Conservation (phyloP, 2,329 filamentous ascomycete species). For the Cladophialophora psammophila region DNA sequence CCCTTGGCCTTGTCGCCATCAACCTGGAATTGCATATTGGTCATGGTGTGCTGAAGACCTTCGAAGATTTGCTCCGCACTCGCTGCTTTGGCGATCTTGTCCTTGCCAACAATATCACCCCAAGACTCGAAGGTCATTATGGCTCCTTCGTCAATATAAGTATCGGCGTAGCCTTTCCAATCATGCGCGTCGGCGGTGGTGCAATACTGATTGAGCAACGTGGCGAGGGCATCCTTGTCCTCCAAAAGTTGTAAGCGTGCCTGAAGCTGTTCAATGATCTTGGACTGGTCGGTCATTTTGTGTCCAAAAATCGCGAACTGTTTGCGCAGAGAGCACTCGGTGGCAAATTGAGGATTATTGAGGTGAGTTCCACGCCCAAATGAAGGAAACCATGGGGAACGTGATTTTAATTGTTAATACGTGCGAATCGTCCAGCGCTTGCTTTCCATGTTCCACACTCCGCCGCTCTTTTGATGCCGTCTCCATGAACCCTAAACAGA, state of each 20-base stretch:
- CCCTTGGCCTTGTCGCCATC: constrained; percentile 25
- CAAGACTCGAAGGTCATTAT: constrained; percentile 24
- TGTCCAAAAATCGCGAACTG: too few relatives aligned
- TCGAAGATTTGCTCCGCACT: constrained; percentile 23
- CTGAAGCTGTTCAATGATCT: constrained; percentile 15
- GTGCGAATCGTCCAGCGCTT: too few relatives aligned
- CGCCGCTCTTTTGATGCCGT: too few relatives aligned
- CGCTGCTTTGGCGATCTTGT: constrained; percentile 19
- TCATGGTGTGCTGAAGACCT: constrained; percentile 29
- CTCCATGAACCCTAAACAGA: too few relatives aligned
- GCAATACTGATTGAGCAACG: constrained; percentile 23
- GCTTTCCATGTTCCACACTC: too few relatives aligned
- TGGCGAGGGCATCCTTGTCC: constrained; percentile 17
- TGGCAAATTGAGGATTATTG: too few relatives aligned
- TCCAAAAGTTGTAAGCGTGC: constrained; percentile 22
- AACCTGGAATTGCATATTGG: constrained; percentile 25
- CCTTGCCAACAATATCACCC: constrained; percentile 10
- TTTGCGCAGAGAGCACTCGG: too few relatives aligned
- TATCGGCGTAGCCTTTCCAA: constrained; percentile 24
- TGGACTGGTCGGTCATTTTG: constrained; percentile 19
- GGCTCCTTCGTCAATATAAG: constrained; percentile 18
- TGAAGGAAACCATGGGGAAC: too few relatives aligned
- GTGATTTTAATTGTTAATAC: too few relatives aligned
- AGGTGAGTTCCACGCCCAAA: too few relatives aligned
- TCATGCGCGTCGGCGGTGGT: constrained; percentile 18